phyloP scores from a whole-genome alignment of 2,329 filamentous ascomycete genomes.

The Orbilia quercus region DNA sequence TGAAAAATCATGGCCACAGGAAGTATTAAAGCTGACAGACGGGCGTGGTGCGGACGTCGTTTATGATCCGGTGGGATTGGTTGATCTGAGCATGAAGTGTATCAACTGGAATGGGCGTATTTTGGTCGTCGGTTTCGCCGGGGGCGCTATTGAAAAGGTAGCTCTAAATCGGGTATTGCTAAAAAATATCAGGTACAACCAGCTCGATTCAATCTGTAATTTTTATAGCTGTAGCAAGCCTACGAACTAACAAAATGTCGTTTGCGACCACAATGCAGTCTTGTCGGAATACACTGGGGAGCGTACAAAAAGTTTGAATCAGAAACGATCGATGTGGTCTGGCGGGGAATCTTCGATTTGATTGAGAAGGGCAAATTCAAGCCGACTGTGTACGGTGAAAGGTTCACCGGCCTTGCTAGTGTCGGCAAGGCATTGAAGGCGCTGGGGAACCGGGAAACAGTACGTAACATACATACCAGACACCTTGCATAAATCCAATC shows the following conservation, averaged over 20 bases:
- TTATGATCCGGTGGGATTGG: conserved; percentile 91
- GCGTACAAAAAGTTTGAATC: conserved; percentile 80
- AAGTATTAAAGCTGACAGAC: conserved; percentile 82
- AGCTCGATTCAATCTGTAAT: neutral
- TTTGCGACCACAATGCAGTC: conserved; percentile 63
- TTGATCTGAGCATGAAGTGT: conserved; percentile 89
- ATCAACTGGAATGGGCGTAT: conserved; percentile 92
- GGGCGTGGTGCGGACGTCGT: conserved; percentile 85
- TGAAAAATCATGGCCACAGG: conserved; percentile 71
- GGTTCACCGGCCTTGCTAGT: conserved; percentile 83
- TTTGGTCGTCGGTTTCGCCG: conserved; percentile 88
- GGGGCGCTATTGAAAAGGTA: conserved; percentile 87
- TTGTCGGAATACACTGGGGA: conserved; percentile 93
- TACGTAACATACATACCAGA: no score
- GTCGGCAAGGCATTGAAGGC: conserved; percentile 80
- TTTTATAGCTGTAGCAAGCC: neutral
- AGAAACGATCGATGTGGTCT: conserved; percentile 77
- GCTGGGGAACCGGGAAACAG: conserved; percentile 79
- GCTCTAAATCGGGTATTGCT: conserved; percentile 90
- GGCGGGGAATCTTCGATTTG: conserved; percentile 82
- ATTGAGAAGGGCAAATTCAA: conserved; percentile 81
- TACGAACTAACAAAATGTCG: no score
- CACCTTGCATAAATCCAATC: no score
- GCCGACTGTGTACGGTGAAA: conserved; percentile 84
- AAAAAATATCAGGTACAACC: conserved; percentile 53